These are phyloP conservation scores for Plectosphaerella sp. DNA, from an alignment of 2,329 filamentous ascomycete species.

Conservation along the genomic window DNA sequence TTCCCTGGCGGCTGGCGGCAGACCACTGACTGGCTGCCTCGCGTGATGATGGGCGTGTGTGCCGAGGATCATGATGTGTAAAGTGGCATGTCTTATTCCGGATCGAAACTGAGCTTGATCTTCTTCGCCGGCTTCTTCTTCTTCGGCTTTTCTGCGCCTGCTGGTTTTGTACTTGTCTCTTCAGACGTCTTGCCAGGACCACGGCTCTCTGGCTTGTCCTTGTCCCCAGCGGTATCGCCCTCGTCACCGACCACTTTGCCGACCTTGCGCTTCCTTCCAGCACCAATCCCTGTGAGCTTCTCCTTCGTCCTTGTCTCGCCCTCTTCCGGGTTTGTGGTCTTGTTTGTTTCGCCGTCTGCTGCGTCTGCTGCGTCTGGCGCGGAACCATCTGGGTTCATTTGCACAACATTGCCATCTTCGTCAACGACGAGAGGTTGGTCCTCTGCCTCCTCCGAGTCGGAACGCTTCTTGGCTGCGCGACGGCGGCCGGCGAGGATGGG, in stretches of 20 bases:
- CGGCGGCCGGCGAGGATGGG: slow-evolving; percentile 45
- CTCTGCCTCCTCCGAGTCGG: slow-evolving; percentile 66
- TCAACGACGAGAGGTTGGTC: slow-evolving; percentile 73
- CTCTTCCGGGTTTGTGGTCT: neutral
- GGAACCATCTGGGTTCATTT: slow-evolving; percentile 27
- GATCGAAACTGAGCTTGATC: slow-evolving; percentile 60
- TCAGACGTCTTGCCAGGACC: no score
- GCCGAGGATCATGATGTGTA: neutral
- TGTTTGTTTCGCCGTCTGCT: slow-evolving; percentile 7
- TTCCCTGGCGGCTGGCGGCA: no score
- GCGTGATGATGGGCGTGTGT: neutral
- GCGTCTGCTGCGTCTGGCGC: slow-evolving; percentile 10
- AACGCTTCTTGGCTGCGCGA: slow-evolving; percentile 48
- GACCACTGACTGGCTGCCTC: neutral
- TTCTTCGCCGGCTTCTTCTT: slow-evolving; percentile 55
- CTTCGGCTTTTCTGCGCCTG: slow-evolving; percentile 6
- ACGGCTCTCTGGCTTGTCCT: slow-evolving; percentile 3
- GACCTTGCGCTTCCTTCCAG: slow-evolving; percentile 49
- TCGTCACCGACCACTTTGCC: slow-evolving; percentile 41
- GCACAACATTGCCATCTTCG: slow-evolving; percentile 62
- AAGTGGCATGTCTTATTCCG: slow-evolving; percentile 7
- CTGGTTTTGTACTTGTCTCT: slow-evolving; percentile 1
- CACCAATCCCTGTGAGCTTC: slow-evolving; percentile 35
- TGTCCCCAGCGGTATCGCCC: neutral
- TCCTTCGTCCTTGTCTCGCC: slow-evolving; percentile 23